A percentile compares a stretch with the other conserved stretches of the same genome.
Evolutionary conservation across 2,329 filamentous ascomycete genomes (phyloP).

Genomic region (Thielaviopsis ethacetica): DNA sequence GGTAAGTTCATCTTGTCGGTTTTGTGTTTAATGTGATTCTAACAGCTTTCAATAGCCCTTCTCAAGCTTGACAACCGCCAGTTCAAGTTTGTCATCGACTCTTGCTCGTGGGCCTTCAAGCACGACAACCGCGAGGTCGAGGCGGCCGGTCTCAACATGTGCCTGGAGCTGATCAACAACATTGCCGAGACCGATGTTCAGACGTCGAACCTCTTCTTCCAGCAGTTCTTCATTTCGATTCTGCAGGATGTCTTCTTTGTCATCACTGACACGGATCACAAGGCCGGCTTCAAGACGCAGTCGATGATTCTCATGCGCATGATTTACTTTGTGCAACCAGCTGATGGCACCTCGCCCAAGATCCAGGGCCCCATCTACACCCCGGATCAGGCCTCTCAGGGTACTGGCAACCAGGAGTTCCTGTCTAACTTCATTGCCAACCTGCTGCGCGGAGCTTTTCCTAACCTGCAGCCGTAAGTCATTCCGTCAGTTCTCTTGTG

Average conservation of each 20-base stretch:
- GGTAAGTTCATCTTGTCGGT: constrained; percentile 23
- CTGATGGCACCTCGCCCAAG: constrained; percentile 55
- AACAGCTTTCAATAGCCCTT: constrained; percentile 34
- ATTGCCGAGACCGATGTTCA: constrained; percentile 79
- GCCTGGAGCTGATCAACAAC: constrained; percentile 90
- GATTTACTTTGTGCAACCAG: constrained; percentile 82
- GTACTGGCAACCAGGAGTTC: constrained; percentile 83
- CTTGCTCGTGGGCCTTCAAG: constrained; percentile 99
- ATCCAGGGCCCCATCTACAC: constrained; percentile 85
- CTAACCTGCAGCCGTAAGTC: constrained; percentile 75
- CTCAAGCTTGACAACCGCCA: constrained; percentile 88
- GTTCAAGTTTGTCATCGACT: constrained; percentile 99
- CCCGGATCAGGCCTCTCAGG: constrained; percentile 62
- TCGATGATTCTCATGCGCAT: constrained; percentile 85
- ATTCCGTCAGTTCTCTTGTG: background rate
- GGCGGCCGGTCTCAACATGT: constrained; percentile 93
- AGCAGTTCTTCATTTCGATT: constrained; percentile 90
- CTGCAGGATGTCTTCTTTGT: constrained; percentile 98
- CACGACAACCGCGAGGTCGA: constrained; percentile 98
- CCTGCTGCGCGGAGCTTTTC: constrained; percentile 77
- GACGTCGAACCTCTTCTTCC: constrained; percentile 91
- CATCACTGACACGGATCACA: constrained; percentile 92
- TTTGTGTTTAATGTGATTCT: background rate
- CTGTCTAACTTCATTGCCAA: constrained; percentile 73
- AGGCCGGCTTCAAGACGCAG: constrained; percentile 97